Conservation (phyloP, 2,329 filamentous ascomycete species). For the Cercospora berteroae region DNA sequence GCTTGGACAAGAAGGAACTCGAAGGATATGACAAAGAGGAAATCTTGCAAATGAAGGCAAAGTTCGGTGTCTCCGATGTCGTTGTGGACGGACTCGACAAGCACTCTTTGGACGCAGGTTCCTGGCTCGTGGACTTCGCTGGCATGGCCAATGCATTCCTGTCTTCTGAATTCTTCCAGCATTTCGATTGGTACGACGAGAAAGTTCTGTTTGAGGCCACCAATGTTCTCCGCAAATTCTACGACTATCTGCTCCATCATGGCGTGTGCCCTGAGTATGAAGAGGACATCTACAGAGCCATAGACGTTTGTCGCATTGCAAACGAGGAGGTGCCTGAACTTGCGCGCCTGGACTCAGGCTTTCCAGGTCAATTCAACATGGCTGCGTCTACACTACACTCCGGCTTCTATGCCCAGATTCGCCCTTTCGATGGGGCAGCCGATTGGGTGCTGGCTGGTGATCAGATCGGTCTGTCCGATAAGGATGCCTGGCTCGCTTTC, state of each 20-base stretch:
- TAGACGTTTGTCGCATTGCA: conserved; percentile 64
- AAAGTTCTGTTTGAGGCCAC: conserved; percentile 59
- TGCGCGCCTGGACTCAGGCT: conserved; percentile 48
- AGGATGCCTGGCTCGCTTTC: conserved; percentile 52
- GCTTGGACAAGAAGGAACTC: conserved; percentile 27
- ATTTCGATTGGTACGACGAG: conserved; percentile 56
- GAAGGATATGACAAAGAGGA: conserved; percentile 51
- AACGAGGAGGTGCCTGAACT: conserved; percentile 65
- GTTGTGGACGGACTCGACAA: conserved; percentile 47
- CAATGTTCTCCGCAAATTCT: conserved; percentile 75
- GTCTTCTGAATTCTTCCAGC: conserved; percentile 31
- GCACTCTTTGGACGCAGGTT: conserved; percentile 40
- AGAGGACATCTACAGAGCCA: conserved; percentile 64
- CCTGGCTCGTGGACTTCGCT: conserved; percentile 78
- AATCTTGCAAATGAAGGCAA: conserved; percentile 55
- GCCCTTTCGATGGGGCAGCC: conserved; percentile 13
- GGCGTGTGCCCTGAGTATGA: conserved; percentile 80
- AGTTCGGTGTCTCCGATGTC: conserved; percentile 48
- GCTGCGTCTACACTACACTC: conserved; percentile 69
- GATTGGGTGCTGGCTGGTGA: conserved; percentile 33
- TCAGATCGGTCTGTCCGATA: conserved; percentile 41
- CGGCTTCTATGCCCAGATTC: conserved; percentile 44
- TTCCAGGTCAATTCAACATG: conserved; percentile 81
- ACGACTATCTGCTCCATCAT: conserved; percentile 82
- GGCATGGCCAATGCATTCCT: conserved; percentile 75